Conservation (phyloP, 1,284 basidiomycete species). For the Erythrobasidium hasegawianum region DNA sequence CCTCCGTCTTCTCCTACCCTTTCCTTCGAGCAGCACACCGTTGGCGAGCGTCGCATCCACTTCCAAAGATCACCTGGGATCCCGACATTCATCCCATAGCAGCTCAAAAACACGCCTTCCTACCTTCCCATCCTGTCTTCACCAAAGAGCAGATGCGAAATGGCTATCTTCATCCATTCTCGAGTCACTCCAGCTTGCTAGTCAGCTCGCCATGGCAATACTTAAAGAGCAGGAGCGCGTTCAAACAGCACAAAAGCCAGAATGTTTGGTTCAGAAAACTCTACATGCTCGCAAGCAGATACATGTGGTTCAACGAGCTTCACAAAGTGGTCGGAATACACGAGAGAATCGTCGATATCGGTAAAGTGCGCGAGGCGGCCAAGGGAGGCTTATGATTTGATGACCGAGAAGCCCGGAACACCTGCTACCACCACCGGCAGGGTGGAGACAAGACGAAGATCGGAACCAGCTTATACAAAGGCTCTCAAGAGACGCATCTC, state of each 20-base stretch:
- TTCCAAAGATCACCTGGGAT: constrained; percentile 27
- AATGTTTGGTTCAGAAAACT: constrained; percentile 86
- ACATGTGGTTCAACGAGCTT: constrained; percentile 90
- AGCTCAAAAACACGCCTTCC: constrained; percentile 23
- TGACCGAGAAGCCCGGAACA: too few species aligned
- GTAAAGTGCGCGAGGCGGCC: constrained; percentile 25
- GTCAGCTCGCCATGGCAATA: constrained; percentile 52
- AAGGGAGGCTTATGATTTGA: constrained; percentile 9
- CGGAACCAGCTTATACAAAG: too few species aligned
- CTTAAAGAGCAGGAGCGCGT: constrained; percentile 61
- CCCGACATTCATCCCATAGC: constrained; percentile 25
- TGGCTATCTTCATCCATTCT: constrained; percentile 43
- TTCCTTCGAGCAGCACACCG: constrained; percentile 47
- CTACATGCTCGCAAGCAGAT: constrained; percentile 75
- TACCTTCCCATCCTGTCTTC: constrained; percentile 19
- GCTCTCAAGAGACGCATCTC: too few species aligned
- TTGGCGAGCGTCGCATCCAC: constrained; percentile 13
- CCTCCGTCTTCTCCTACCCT: constrained; percentile 54
- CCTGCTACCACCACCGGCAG: too few species aligned
- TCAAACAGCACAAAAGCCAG: constrained; percentile 71
- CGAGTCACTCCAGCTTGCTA: constrained; percentile 35
- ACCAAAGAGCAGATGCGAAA: constrained; percentile 35
- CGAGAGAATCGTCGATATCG: constrained; percentile 14
- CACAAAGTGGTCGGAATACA: constrained; percentile 42
- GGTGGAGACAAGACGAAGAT: too few species aligned